A percentile compares a stretch with the other conserved stretches of the same genome.
Evolutionary conservation across 192 early-diverging fungal species (phyloP).

Genomic region (Backusella psychrophila): DNA sequence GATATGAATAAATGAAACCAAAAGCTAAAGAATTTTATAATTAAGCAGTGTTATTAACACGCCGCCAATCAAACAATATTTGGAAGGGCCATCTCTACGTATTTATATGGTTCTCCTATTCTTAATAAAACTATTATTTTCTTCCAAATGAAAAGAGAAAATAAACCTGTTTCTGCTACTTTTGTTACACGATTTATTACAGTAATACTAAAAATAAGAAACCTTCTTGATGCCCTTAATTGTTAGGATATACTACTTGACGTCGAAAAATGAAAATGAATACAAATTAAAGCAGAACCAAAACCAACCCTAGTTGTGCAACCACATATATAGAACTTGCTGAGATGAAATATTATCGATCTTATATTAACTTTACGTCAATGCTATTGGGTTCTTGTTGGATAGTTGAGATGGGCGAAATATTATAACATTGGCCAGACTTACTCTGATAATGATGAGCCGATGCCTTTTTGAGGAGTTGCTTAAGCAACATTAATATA

Average conservation of each 20-base stretch:
- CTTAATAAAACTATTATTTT: not conserved
- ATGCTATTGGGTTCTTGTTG: not conserved
- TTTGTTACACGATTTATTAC: not conserved
- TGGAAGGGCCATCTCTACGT: too few species aligned
- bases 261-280: not conserved
- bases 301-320: not conserved
- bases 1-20: too few species aligned
- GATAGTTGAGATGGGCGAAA: not conserved
- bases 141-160: not conserved
- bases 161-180: not conserved
- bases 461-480: not conserved
- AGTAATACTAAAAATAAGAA: not conserved
- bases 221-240: not conserved
- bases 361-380: not conserved
- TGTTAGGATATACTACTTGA: not conserved
- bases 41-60: too few species aligned
- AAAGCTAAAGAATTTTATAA: too few species aligned
- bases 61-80: too few species aligned
- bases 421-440: not conserved
- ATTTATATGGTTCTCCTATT: not conserved
- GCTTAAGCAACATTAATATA: not conserved
- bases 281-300: not conserved
- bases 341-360: not conserved
- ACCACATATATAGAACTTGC: not conserved
- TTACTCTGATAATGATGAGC: not conserved